phyloP scores from a whole-genome alignment of 129 eudicot species.

The Flaveria brownii region DNA sequence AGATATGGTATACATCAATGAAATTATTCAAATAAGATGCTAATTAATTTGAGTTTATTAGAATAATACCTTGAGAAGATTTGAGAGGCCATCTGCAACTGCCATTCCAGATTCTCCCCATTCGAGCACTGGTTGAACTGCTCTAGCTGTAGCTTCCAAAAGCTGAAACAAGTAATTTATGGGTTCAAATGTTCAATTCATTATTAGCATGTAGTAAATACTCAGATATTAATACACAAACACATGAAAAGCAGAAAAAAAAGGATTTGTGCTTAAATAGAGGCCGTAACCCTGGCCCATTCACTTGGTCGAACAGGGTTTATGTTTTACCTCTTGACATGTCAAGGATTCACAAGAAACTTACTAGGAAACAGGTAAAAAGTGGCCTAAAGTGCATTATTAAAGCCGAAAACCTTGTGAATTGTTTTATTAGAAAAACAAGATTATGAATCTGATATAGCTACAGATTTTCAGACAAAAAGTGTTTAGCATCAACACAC shows the following conservation, averaged over 20 bases:
- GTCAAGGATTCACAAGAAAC: background rate
- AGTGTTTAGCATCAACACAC: too few species aligned
- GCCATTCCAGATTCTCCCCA: slow-evolving; percentile 96
- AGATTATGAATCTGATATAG: too few species aligned
- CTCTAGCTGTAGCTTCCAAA: slow-evolving; percentile 95
- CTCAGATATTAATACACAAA: background rate
- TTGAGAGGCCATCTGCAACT: slow-evolving; percentile 92
- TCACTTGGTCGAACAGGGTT: background rate
- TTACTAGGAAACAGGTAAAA: too few species aligned
- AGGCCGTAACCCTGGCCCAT: background rate
- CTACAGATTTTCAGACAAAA: too few species aligned
- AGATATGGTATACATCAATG: background rate
- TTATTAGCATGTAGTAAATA: background rate
- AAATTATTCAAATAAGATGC: background rate
- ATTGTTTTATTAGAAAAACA: too few species aligned
- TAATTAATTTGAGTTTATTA: background rate
- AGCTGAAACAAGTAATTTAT: slow-evolving; percentile 49
- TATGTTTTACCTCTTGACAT: background rate
- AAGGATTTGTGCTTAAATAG: background rate
- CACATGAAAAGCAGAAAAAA: background rate
- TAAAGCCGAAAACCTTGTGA: too few species aligned
- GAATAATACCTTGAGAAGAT: slow-evolving; percentile 71
- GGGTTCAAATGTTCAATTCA: background rate
- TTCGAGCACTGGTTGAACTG: slow-evolving; percentile 84
- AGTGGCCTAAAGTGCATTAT: too few species aligned